phyloP scores from a whole-genome alignment of 306 rosid species.

The Corylus americana region DNA sequence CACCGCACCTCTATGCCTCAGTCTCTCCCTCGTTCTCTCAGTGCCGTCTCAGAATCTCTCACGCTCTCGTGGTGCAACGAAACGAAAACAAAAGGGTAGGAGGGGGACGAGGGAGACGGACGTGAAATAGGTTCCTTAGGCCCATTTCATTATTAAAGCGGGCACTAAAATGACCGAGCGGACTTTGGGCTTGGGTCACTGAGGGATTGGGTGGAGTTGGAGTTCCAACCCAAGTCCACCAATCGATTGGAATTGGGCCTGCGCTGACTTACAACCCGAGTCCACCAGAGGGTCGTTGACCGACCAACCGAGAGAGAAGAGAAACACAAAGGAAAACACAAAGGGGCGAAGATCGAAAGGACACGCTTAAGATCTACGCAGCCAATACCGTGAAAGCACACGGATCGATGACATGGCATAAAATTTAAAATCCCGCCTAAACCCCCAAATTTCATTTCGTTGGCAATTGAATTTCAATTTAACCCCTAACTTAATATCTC shows the following conservation, averaged over 20 bases:
- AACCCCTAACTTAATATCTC: slow-evolving; percentile 46
- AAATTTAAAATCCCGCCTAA: slow-evolving; percentile 87
- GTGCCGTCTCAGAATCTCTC: too few species aligned
- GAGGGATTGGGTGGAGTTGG: background rate
- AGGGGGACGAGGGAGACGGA: too few species aligned
- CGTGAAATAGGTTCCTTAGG: too few species aligned
- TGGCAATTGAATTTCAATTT: slow-evolving; percentile 89
- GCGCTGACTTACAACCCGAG: background rate
- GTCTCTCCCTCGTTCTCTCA: too few species aligned
- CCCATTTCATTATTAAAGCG: too few species aligned
- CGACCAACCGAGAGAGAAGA: slow-evolving; percentile 9
- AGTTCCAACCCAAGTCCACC: background rate
- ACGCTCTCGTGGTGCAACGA: too few species aligned
- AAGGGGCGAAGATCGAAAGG: slow-evolving; percentile 8
- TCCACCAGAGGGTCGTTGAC: background rate
- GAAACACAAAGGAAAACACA: slow-evolving; percentile 45
- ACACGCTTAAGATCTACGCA: slow-evolving; percentile 35
- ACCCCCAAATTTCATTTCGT: slow-evolving; percentile 70
- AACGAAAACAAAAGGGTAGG: too few species aligned
- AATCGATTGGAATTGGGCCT: background rate
- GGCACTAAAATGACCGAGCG: too few species aligned
- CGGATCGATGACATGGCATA: slow-evolving; percentile 72
- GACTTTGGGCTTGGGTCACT: background rate
- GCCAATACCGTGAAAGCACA: slow-evolving; percentile 40
- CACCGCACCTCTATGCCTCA: too few species aligned